Evolutionary conservation across 106 monocot species (phyloP).

Genomic region (Cymbidium sinense): DNA sequence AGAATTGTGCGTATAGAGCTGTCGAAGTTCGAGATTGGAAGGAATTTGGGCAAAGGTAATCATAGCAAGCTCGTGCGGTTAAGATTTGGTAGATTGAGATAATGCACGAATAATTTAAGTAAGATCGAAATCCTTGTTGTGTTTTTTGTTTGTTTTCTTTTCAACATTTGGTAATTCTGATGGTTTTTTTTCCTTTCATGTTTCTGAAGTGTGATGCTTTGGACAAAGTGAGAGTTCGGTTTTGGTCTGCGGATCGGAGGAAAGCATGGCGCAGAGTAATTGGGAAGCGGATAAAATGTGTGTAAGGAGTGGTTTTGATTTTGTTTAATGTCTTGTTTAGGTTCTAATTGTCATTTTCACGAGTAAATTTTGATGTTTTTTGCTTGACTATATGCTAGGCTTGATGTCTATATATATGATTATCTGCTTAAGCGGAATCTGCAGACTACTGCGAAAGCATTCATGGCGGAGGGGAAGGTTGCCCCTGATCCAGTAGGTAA

Average conservation of each 20-base stretch:
- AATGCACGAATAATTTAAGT: conserved; percentile 1
- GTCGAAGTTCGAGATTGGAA: not conserved
- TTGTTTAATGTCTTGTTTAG: not conserved
- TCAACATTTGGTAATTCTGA: not conserved
- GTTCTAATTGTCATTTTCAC: not conserved
- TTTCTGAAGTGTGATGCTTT: conserved; percentile 8
- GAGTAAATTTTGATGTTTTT: not conserved
- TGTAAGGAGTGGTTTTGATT: conserved; percentile 4
- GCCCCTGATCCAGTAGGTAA: conserved; percentile 91
- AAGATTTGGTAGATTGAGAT: not conserved
- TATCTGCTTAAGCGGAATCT: conserved; percentile 58
- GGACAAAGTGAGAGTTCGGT: not conserved
- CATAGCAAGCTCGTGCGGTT: not conserved
- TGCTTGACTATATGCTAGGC: conserved; percentile 20
- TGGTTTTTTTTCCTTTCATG: not conserved
- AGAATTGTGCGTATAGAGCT: not conserved
- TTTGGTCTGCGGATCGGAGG: not conserved
- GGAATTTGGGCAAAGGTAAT: not conserved
- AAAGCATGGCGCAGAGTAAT: conserved; percentile 53
- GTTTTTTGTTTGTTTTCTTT: not conserved
- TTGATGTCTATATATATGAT: conserved; percentile 71
- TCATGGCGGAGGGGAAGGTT: conserved; percentile 90
- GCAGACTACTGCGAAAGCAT: conserved; percentile 70
- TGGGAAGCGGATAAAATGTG: conserved; percentile 83
- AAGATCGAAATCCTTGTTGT: not conserved